phyloP scores from a whole-genome alignment of 2,329 filamentous ascomycete genomes.

The Daldinia eschscholtzii region DNA sequence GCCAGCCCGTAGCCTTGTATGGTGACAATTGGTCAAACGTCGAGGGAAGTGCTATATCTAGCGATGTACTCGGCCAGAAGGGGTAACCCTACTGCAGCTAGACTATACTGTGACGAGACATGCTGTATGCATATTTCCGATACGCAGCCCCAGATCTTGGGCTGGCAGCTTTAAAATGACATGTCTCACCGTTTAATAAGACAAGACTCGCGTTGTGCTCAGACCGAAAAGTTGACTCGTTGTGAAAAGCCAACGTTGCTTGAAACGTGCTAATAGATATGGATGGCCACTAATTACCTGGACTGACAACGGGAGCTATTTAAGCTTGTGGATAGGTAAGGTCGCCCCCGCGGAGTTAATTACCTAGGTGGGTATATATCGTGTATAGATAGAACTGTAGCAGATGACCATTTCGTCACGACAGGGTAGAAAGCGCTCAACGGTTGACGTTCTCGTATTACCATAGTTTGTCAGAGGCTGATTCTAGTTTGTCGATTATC shows the following conservation, averaged over 20 bases:
- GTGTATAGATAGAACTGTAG: slow-evolving; percentile 9
- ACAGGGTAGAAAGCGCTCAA: slow-evolving; percentile 26
- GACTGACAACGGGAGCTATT: slow-evolving; percentile 12
- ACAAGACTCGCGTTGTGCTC: slow-evolving; percentile 32
- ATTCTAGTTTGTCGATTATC: slow-evolving; percentile 26
- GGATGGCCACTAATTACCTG: slow-evolving; percentile 21
- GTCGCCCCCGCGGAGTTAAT: not conserved
- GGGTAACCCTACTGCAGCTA: slow-evolving; percentile 45
- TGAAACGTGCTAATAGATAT: slow-evolving; percentile 30
- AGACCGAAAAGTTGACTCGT: slow-evolving; percentile 17
- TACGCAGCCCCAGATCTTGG: slow-evolving; percentile 47
- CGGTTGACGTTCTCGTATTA: slow-evolving; percentile 34
- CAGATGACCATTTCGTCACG: slow-evolving; percentile 38
- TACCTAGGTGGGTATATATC: not conserved
- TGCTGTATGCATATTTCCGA: slow-evolving; percentile 51
- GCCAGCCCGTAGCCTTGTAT: slow-evolving; percentile 8
- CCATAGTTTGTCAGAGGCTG: slow-evolving; percentile 25
- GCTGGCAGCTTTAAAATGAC: slow-evolving; percentile 44
- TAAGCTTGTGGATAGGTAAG: slow-evolving; percentile 18
- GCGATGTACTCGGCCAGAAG: slow-evolving; percentile 44
- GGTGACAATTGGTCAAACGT: slow-evolving; percentile 22
- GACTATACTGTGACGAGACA: slow-evolving; percentile 47
- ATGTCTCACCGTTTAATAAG: slow-evolving; percentile 44
- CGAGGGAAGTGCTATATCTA: slow-evolving; percentile 24
- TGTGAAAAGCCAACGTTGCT: slow-evolving; percentile 20